These are phyloP conservation scores for Tritrichomonas musculus DNA, from an alignment of 208 protist genomes.

Conservation along the genomic window DNA sequence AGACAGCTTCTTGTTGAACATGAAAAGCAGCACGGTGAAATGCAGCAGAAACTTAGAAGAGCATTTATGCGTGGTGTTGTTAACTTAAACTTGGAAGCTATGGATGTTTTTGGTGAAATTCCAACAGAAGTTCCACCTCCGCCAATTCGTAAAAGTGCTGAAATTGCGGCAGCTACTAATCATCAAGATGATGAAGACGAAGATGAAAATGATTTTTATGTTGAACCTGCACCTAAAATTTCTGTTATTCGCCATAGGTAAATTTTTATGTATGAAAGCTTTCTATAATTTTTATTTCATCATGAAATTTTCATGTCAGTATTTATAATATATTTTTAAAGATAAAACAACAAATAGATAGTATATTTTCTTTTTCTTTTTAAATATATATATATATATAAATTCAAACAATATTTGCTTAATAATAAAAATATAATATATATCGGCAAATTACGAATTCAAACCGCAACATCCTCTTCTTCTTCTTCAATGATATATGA, in stretches of 20 bases:
- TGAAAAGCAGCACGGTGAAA: not conserved
- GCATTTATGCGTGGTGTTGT: conserved; percentile 27
- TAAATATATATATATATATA: too few species aligned
- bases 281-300: not conserved
- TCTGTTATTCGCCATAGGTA: not conserved
- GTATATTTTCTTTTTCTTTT: too few species aligned
- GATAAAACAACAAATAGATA: too few species aligned
- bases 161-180: not conserved
- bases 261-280: not conserved
- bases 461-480: too few species aligned
- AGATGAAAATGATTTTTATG: not conserved
- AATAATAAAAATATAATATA: too few species aligned
- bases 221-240: not conserved
- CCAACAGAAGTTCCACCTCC: not conserved
- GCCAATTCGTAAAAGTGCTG: not conserved
- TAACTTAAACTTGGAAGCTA: conserved; percentile 16
- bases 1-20: conserved; percentile 3
- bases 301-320: too few species aligned
- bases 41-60: conserved; percentile 5
- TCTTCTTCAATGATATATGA: too few species aligned
- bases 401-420: too few species aligned
- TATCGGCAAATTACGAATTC: too few species aligned
- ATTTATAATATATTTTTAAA: too few species aligned
- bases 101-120: conserved; percentile 9
- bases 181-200: not conserved